Conservation (phyloP, 2,329 filamentous ascomycete species). For the Fusarium brachygibbosum region DNA sequence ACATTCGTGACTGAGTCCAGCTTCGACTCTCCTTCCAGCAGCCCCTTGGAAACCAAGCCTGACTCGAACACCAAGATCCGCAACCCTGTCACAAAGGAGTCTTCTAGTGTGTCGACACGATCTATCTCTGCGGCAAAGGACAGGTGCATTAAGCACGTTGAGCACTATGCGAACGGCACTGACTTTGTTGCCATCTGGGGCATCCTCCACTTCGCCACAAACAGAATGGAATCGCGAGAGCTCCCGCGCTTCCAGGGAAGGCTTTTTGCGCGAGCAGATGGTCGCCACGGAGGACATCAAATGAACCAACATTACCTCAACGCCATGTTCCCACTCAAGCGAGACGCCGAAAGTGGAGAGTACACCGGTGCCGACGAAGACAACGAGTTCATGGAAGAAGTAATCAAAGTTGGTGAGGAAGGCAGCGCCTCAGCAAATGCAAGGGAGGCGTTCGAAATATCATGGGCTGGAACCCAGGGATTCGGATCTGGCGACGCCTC, state of each 20-base stretch:
- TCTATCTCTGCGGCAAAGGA: slow-evolving; percentile 58
- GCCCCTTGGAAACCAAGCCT: slow-evolving; percentile 40
- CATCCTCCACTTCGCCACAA: slow-evolving; percentile 74
- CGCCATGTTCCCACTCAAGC: slow-evolving; percentile 69
- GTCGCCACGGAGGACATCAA: slow-evolving; percentile 67
- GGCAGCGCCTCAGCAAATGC: slow-evolving; percentile 60
- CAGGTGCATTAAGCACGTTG: slow-evolving; percentile 76
- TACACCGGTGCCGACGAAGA: slow-evolving; percentile 61
- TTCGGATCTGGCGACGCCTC: slow-evolving; percentile 55
- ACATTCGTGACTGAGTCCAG: slow-evolving; percentile 56
- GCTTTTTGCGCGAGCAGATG: slow-evolving; percentile 68
- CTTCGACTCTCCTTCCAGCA: slow-evolving; percentile 44
- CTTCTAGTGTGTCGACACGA: slow-evolving; percentile 52
- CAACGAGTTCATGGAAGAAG: slow-evolving; percentile 73
- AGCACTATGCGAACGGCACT: slow-evolving; percentile 81
- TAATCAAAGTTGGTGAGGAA: slow-evolving; percentile 61
- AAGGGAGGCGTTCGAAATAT: slow-evolving; percentile 63
- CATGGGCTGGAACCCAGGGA: slow-evolving; percentile 59
- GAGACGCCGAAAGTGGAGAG: slow-evolving; percentile 57
- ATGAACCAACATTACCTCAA: slow-evolving; percentile 73
- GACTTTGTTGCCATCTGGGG: slow-evolving; percentile 84
- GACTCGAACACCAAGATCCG: slow-evolving; percentile 28
- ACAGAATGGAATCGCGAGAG: slow-evolving; percentile 55
- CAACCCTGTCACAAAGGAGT: slow-evolving; percentile 38
- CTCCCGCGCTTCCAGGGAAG: slow-evolving; percentile 73